Percentiles rank a stretch among this genome's conserved stretches.
Conservation (phyloP, 164 flowering plant genomes). For the Hamamelis virginiana region DNA sequence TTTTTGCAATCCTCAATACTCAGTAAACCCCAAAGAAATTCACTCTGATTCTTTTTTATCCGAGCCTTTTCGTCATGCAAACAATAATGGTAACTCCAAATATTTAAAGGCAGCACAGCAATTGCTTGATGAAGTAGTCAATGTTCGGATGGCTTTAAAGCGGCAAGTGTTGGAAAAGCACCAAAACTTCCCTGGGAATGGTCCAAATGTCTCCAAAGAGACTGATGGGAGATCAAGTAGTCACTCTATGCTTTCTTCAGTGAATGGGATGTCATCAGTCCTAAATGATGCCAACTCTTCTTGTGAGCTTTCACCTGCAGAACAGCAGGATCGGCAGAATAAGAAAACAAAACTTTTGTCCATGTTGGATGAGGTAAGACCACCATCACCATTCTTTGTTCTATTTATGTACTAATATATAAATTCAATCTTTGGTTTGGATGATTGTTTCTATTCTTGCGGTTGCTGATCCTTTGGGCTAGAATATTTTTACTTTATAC, state of each 20-base stretch:
- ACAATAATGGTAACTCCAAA: conserved; percentile 47
- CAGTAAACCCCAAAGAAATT: conserved; percentile 25
- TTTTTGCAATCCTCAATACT: conserved; percentile 24
- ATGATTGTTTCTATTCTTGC: neutral
- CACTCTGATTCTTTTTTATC: conserved; percentile 24
- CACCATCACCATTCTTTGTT: neutral
- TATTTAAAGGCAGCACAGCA: conserved; percentile 75
- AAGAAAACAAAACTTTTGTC: conserved; percentile 70
- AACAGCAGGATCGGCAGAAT: conserved; percentile 66
- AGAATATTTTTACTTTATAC: neutral
- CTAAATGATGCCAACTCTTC: conserved; percentile 38
- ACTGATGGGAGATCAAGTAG: conserved; percentile 31
- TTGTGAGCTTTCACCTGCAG: conserved; percentile 57
- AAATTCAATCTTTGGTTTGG: neutral
- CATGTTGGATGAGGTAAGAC: conserved; percentile 81
- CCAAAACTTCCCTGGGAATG: conserved; percentile 21
- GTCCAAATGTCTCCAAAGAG: conserved; percentile 33
- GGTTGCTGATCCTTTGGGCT: neutral
- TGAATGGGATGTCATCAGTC: conserved; percentile 27
- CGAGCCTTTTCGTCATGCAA: conserved; percentile 31
- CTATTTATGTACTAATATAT: neutral
- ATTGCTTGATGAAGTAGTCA: conserved; percentile 84
- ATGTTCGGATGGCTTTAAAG: conserved; percentile 58
- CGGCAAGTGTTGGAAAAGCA: conserved; percentile 37
- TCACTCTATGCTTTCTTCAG: conserved; percentile 15